Evolutionary conservation across 169 alveolate species (phyloP), one percentile per base, ranked within the genome.

Genomic region (Eimeria mitis): DNA sequence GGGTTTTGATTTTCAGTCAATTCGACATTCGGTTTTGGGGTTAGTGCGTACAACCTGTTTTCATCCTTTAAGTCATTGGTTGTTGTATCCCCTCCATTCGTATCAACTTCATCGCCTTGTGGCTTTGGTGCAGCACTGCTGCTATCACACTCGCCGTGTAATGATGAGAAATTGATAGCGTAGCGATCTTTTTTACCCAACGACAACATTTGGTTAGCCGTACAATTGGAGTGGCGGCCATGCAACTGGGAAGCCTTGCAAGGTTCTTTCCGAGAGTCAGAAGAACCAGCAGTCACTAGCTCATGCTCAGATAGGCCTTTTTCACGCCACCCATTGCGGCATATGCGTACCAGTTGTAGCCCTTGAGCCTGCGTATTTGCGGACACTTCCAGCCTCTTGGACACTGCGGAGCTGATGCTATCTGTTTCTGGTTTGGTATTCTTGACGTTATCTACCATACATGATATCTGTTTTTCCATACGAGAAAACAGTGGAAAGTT

Each of bases 291-390:
- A 37, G 34, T 16, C 52, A 7, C 54, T 9, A 34, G 28, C 81
- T 13, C 52, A 71, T 37, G 54, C 49, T 37, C 7, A 31, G 52
- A 34, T 37, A 16, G 81, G 1, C 34, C 76, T 3, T 56, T 83
- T 56, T 54, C 73, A 52, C 54, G 14, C 70, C 89, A 31, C 47
- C 28, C 34, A 21, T 52, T 37, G 52, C 89, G 89, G 25, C 28
- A n/a, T 28, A 83, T 34, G 56, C 90, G 90, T 19, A 83, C 90
- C 1, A 83, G 61, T 70, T 83, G 90, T 52, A 56, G 59, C 75
- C 76, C 76, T 0, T 40, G 42, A 54, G 90, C 61, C 75, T 83
- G 75, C 16, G 76, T 49, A 19, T 42, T 19, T 14, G 49, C 76
- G 34, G 76, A 2, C 54, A n/a, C 90, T 40, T 54, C 73, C 89